Conservation (phyloP, 306 rosid species). For the Dalbergia cochinchinensis region DNA sequence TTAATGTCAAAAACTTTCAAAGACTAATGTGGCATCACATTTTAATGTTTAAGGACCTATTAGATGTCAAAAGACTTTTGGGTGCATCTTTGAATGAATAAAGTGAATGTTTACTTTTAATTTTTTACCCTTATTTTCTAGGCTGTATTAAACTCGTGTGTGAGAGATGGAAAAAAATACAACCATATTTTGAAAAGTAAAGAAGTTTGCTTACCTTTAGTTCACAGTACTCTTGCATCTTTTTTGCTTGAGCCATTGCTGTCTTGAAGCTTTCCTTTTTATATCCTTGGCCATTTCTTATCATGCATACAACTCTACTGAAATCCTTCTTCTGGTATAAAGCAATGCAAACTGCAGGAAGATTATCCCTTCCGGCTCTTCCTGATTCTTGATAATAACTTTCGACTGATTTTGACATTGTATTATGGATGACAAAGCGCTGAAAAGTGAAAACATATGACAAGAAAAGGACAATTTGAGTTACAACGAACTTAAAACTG, state of each 20-base stretch:
- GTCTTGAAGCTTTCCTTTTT: slow-evolving; percentile 72
- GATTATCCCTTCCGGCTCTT: slow-evolving; percentile 97
- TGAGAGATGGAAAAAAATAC: slow-evolving; percentile 11
- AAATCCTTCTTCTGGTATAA: slow-evolving; percentile 97
- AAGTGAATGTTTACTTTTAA: no score
- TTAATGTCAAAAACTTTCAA: no score
- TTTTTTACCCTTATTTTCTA: slow-evolving; percentile 3
- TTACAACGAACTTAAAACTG: slow-evolving; percentile 34
- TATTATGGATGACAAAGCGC: slow-evolving; percentile 95
- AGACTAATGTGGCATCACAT: no score
- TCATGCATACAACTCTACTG: slow-evolving; percentile 90
- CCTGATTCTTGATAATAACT: slow-evolving; percentile 99
- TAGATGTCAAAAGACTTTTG: no score
- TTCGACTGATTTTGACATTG: slow-evolving; percentile 93
- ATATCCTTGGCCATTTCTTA: slow-evolving; percentile 80
- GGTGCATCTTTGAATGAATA: not conserved
- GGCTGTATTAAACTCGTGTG: slow-evolving; percentile 3
- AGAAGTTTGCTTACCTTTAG: slow-evolving; percentile 65
- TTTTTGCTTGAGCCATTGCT: slow-evolving; percentile 88
- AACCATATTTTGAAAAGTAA: slow-evolving; percentile 26
- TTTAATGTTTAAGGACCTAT: no score
- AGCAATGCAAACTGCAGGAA: slow-evolving; percentile 79
- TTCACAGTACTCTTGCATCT: slow-evolving; percentile 96
- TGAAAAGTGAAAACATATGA: slow-evolving; percentile 50
- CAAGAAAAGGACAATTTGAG: slow-evolving; percentile 27